Percentiles rank a stretch among this genome's conserved stretches.
Conservation (phyloP, 1,284 basidiomycete genomes). For the Microbotryum scabiosae region DNA sequence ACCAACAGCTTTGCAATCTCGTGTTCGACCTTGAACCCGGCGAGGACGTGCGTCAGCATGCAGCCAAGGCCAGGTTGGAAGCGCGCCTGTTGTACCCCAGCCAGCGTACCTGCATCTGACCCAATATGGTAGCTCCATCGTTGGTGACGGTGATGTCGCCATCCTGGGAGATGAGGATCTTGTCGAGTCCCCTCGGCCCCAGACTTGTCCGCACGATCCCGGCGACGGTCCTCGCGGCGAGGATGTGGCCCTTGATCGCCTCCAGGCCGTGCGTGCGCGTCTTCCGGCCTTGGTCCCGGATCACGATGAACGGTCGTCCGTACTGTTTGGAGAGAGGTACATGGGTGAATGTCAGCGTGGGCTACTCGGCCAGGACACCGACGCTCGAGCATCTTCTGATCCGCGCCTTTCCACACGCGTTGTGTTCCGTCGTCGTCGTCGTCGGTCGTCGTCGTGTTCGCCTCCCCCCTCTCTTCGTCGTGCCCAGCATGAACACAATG, state of each 20-base stretch:
- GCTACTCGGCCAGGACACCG: background rate
- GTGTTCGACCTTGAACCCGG: slow-evolving; percentile 68
- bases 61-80: background rate
- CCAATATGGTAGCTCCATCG: slow-evolving; percentile 91
- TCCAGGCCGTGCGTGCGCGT: slow-evolving; percentile 88
- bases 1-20: slow-evolving; percentile 97
- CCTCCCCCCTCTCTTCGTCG: background rate
- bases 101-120: slow-evolving; percentile 62
- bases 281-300: slow-evolving; percentile 83
- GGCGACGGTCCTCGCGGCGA: slow-evolving; percentile 83
- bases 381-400: background rate
- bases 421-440: background rate
- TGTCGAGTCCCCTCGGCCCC: slow-evolving; percentile 93
- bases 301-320: slow-evolving; percentile 90
- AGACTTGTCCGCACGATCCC: slow-evolving; percentile 94
- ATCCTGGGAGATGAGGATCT: slow-evolving; percentile 82
- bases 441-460: too few species aligned
- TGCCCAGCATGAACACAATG: background rate
- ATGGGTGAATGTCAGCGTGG: background rate
- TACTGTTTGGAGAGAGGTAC: slow-evolving; percentile 50
- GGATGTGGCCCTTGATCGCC: slow-evolving; percentile 96
- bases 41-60: background rate
- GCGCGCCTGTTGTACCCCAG: background rate
- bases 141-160: slow-evolving; percentile 99
- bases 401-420: background rate